A percentile compares a stretch with the other conserved stretches of the same genome.
These are phyloP conservation scores for Lolium perenne DNA, from an alignment of 176 grass and related monocot species.

Conservation along the genomic window DNA sequence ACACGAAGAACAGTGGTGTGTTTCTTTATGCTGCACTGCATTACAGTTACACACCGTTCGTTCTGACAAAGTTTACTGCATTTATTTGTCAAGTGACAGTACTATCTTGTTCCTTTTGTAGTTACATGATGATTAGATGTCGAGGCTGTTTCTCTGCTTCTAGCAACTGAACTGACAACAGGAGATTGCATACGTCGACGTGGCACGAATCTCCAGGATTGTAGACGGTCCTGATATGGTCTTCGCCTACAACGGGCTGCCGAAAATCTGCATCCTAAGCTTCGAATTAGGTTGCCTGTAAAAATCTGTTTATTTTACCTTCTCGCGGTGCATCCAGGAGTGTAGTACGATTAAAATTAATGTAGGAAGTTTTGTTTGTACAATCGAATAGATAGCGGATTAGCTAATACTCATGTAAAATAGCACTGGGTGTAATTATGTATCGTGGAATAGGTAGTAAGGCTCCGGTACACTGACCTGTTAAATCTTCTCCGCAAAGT, in stretches of 20 bases:
- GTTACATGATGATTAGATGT: slow-evolving; percentile 13
- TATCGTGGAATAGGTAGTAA: neutral
- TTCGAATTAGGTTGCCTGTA: neutral
- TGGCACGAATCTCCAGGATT: neutral
- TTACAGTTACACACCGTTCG: neutral
- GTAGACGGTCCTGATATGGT: neutral
- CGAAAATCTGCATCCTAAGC: slow-evolving; percentile 2
- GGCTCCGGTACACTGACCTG: neutral
- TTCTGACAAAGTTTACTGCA: neutral
- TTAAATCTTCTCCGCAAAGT: neutral
- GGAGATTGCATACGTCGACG: neutral
- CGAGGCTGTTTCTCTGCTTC: neutral
- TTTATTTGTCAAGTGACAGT: slow-evolving; percentile 8
- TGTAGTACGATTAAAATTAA: neutral
- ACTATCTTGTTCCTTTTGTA: neutral
- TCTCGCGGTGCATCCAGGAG: neutral
- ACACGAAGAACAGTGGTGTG: slow-evolving; percentile 20
- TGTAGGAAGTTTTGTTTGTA: slow-evolving; percentile 42
- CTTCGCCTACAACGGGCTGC: neutral
- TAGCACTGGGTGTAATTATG: neutral
- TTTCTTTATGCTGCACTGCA: neutral
- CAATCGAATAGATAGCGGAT: neutral
- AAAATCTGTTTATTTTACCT: neutral
- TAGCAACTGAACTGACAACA: neutral
- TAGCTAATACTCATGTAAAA: slow-evolving; percentile 37